Evolutionary conservation across 441 rosid species (phyloP).

Genomic region (Eutrema salsugineum): DNA sequence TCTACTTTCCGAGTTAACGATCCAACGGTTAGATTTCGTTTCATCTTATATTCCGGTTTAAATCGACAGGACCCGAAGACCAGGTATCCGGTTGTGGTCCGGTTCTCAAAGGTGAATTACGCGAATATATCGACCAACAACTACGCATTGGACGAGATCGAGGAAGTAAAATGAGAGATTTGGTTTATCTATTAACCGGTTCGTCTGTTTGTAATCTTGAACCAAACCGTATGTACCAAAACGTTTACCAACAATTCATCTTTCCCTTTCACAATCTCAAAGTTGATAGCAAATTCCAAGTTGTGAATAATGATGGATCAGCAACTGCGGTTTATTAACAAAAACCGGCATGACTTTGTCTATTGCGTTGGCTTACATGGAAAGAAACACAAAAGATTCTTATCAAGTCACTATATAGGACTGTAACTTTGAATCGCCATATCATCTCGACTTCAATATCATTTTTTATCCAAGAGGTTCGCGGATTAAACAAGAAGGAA

Average conservation of each 20-base stretch:
- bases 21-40: neutral
- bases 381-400: neutral
- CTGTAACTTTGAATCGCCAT: neutral
- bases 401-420: neutral
- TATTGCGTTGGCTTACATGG: neutral
- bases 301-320: neutral
- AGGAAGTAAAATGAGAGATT: constrained; percentile 52
- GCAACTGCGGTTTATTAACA: neutral
- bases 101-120: constrained; percentile 81
- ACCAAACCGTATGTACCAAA: constrained; percentile 19
- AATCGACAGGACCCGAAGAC: constrained; percentile 66
- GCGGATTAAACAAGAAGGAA: neutral
- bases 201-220: constrained; percentile 21
- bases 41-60: neutral
- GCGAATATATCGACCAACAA: constrained; percentile 93
- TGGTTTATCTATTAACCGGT: constrained; percentile 8
- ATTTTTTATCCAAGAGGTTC: neutral
- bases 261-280: neutral
- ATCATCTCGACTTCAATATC: neutral
- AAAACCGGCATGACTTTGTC: neutral
- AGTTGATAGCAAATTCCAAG: neutral
- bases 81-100: constrained; percentile 87
- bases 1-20: neutral
- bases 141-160: constrained; percentile 89
- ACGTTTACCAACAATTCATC: neutral